Conservation (phyloP, 148 eudicot species). For the Suaeda aralocaspica region DNA sequence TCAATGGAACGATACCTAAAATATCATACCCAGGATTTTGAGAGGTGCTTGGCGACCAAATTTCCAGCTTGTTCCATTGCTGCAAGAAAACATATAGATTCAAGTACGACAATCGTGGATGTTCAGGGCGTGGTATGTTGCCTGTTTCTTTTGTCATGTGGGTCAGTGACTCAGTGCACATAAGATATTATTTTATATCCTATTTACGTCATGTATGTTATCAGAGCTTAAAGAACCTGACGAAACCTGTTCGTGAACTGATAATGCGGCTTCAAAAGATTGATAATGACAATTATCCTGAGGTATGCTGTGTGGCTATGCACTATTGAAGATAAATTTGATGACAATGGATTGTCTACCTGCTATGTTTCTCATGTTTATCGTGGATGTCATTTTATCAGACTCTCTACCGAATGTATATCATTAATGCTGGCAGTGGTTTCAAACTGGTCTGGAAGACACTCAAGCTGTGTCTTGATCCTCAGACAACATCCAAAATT, state of each 20-base stretch:
- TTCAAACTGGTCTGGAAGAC: slow-evolving; percentile 70
- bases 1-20: slow-evolving; percentile 67
- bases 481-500: slow-evolving; percentile 74
- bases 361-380: neutral
- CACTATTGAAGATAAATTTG: neutral
- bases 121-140: slow-evolving; percentile 86
- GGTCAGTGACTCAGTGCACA: too few species aligned
- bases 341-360: neutral
- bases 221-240: slow-evolving; percentile 70
- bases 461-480: slow-evolving; percentile 65
- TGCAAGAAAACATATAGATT: slow-evolving; percentile 70
- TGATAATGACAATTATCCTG: slow-evolving; percentile 87
- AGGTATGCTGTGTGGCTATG: slow-evolving; percentile 36
- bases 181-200: too few species aligned
- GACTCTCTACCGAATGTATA: slow-evolving; percentile 77
- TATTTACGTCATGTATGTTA: slow-evolving; percentile 11
- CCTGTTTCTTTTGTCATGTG: neutral
- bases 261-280: slow-evolving; percentile 66
- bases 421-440: slow-evolving; percentile 81
- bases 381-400: slow-evolving; percentile 26
- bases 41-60: slow-evolving; percentile 55
- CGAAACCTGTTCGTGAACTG: slow-evolving; percentile 73
- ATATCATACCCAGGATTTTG: slow-evolving; percentile 86
- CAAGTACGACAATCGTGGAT: slow-evolving; percentile 77
- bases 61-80: slow-evolving; percentile 90